These are phyloP conservation scores for Acrodontium crateriforme DNA, from an alignment of 2,329 filamentous ascomycete genomes.

Conservation along the genomic window DNA sequence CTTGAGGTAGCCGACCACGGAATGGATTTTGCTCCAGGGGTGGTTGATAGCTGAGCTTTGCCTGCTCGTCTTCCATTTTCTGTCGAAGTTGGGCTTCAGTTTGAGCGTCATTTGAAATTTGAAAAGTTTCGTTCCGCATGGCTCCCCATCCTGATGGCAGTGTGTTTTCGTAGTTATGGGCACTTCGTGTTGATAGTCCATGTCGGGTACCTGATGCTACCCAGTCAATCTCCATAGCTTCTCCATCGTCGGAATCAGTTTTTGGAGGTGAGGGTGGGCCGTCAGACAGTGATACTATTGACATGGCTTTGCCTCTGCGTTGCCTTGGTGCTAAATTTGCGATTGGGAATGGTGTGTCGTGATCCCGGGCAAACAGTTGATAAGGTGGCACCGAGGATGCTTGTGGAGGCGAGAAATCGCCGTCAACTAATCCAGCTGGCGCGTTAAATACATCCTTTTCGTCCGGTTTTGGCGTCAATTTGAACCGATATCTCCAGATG, in stretches of 20 bases:
- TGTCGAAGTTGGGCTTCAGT: constrained; percentile 2
- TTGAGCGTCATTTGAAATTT: constrained; percentile 12
- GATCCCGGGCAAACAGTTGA: constrained; percentile 13
- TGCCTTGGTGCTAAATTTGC: constrained; percentile 18
- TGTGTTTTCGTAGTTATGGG: constrained; percentile 24
- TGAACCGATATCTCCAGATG: constrained; percentile 17
- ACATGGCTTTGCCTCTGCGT: constrained; percentile 6
- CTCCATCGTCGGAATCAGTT: constrained; percentile 22
- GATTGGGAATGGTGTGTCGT: constrained; percentile 23
- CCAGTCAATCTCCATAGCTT: constrained; percentile 65
- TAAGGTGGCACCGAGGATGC: constrained; percentile 16
- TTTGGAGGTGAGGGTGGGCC: constrained; percentile 6
- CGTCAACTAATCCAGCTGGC: constrained; percentile 13
- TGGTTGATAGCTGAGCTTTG: constrained; percentile 10
- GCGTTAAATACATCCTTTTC: constrained; percentile 16
- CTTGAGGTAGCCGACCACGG: constrained; percentile 55
- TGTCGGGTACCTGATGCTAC: constrained; percentile 3
- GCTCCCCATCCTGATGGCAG: constrained; percentile 10
- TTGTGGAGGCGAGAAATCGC: constrained; percentile 11
- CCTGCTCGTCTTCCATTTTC: constrained; percentile 9
- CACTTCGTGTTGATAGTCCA: constrained; percentile 28
- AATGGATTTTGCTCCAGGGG: constrained; percentile 40
- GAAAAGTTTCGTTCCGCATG: constrained; percentile 14
- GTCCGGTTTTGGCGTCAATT: constrained; percentile 20
- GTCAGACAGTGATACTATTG: too few species aligned